phyloP scores from a whole-genome alignment of 176 grass and related monocot genomes.

The Avena eriantha region DNA sequence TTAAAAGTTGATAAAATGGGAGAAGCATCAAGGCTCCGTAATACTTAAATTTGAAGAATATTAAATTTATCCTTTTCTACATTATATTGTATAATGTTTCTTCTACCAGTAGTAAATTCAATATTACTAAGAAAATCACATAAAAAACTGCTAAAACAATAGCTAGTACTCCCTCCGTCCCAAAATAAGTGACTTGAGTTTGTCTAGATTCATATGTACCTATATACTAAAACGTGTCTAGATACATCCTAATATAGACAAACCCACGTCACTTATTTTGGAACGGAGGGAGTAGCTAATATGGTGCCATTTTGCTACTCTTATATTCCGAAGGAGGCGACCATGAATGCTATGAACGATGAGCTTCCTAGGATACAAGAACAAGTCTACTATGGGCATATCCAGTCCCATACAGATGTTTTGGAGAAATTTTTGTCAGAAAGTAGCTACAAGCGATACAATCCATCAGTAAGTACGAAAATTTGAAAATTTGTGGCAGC shows the following conservation, averaged over 20 bases:
- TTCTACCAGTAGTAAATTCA: background rate
- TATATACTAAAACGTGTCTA: too few species aligned
- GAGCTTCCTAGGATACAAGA: constrained; percentile 98
- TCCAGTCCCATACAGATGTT: constrained; percentile 88
- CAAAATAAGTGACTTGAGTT: too few species aligned
- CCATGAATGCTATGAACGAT: constrained; percentile 93
- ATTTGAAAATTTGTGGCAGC: constrained; percentile 11
- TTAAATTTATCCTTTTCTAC: constrained; percentile 11
- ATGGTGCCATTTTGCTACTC: constrained; percentile 31
- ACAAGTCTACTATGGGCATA: constrained; percentile 99
- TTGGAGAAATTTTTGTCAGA: constrained; percentile 93
- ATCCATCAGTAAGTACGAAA: constrained; percentile 67
- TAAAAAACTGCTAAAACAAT: constrained; percentile 21
- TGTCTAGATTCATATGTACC: too few species aligned
- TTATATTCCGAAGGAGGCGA: constrained; percentile 63
- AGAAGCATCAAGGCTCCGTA: constrained; percentile 24
- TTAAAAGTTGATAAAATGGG: constrained; percentile 41
- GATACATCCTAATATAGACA: too few species aligned
- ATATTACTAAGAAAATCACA: constrained; percentile 17
- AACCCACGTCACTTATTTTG: too few species aligned
- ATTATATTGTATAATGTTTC: constrained; percentile 15
- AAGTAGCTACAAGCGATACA: constrained; percentile 89
- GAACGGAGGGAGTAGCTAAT: too few species aligned
- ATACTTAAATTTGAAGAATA: constrained; percentile 17
- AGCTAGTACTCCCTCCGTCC: too few species aligned